Percentiles rank a stretch among this genome's conserved stretches.
phyloP scores from a whole-genome alignment of 257 asterid genomes.

The Lycium barbarum region DNA sequence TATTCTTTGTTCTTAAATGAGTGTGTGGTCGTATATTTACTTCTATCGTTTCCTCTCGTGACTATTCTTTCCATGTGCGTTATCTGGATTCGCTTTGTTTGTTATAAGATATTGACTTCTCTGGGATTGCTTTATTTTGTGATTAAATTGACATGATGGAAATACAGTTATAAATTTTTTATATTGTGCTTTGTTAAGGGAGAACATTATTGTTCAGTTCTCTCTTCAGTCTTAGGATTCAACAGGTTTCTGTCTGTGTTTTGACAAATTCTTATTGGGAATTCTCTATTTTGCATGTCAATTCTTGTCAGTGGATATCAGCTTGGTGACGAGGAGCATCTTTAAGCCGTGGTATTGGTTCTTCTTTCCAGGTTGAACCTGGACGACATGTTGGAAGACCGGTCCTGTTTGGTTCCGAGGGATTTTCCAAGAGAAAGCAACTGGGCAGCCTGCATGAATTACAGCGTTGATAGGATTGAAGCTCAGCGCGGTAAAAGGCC shows the following conservation, averaged over 20 bases:
- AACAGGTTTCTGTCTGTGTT: conserved; percentile 1
- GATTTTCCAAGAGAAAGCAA: conserved; percentile 61
- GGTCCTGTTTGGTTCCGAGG: conserved; percentile 73
- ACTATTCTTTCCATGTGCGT: conserved; percentile 11
- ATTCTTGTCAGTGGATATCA: conserved; percentile 41
- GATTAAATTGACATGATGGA: conserved; percentile 12
- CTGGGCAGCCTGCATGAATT: conserved; percentile 67
- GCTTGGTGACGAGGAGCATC: conserved; percentile 31
- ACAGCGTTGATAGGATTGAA: conserved; percentile 52
- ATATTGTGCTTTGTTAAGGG: conserved; percentile 23
- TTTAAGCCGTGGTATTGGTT: conserved; percentile 29
- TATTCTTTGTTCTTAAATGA: conserved; percentile 20
- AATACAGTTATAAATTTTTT: neutral
- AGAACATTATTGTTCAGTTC: conserved; percentile 6
- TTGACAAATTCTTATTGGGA: neutral
- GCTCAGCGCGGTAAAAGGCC: conserved; percentile 58
- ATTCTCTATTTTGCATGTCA: conserved; percentile 22
- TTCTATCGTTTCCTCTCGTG: neutral
- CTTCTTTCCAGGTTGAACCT: conserved; percentile 46
- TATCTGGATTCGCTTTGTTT: conserved; percentile 13
- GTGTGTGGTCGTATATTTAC: conserved; percentile 38
- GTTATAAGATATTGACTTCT: conserved; percentile 9
- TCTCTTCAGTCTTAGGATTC: conserved; percentile 4
- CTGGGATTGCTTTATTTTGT: conserved; percentile 9
- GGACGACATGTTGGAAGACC: conserved; percentile 79